Base-by-base conservation (phyloP, 2,329 filamentous ascomycete species). In the Anisogramma anomala region DNA sequence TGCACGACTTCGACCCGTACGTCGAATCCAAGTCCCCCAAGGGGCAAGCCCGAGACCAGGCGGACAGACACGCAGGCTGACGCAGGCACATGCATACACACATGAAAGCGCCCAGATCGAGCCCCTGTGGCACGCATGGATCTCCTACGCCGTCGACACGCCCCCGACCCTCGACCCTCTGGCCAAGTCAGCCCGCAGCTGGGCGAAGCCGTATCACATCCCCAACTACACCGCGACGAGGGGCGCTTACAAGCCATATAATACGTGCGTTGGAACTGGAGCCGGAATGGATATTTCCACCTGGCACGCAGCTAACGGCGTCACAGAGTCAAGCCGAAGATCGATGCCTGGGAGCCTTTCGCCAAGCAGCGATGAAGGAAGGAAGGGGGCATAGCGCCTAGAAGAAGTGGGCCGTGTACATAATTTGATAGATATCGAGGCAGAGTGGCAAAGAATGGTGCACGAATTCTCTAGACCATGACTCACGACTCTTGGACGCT, bases 41-140 rank as follows among this genome's bases (percentile, higher is more conserved):
- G n/a, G n/a, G n/a, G n/a, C n/a, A n/a, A n/a, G n/a, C n/a, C n/a
- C n/a, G n/a, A 14, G 13, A 30, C 13, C 27, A 30, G 5, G 15
- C n/a, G 3, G 20, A 22, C 2, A 27, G 27, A 15, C 20, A 25
- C 17, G 11, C 13, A 37, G 9, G 18, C 42, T 18, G 26, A 42
- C 25, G 28, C 20, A 43, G 53, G 45, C 22, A 52, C n/a, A 30
- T 14, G 25, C n/a, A 42, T 36, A 10, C 36, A 23, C 40, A 26
- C 23, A 45, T 4, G 14, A 18, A 50, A 82, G 79, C 48, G 76
- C 77, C 45, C 85, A 95, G 41, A 84, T 95, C 55, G 89, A 96
- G 65, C 88, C 89, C 37, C 84, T 89, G 63, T 98, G 91, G 91
- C 91, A 96, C 67, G 86, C 84, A 22, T 98, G 91, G 91, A 87